Evolutionary conservation across 2,329 filamentous ascomycete species (phyloP), one percentile per base, ranked within the genome.

Genomic region (Neonectria punicea): DNA sequence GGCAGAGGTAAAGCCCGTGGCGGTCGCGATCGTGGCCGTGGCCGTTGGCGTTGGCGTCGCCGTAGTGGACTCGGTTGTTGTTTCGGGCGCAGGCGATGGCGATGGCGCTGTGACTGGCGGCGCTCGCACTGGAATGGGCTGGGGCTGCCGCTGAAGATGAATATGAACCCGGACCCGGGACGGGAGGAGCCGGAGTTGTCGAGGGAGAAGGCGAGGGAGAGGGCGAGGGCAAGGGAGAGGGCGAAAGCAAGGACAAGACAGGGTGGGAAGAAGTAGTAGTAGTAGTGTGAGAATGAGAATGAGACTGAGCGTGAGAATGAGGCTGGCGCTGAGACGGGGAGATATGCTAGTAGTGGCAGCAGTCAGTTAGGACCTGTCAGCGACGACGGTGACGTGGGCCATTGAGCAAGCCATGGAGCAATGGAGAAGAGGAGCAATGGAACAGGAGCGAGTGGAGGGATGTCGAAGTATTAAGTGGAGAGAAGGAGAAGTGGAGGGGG

Each of bases 331-430:
- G 63, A 58, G 61, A 57, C 53, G 66, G 59, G 66, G 61, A 32
- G 63, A 67, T 66, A 64, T 69, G 70, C 65, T 73, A 69, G 68
- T 67, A 69, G 65, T 61, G 58, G 55, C 55, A 53, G 57, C 49
- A 50, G 44, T 55, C 50, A 55, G 65, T 63, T 34, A 63, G 54
- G 58, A 61, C 68, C 68, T 73, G 71, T 73, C 71, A 73, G 69
- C 59, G 66, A 63, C 61, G 67, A 71, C 69, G 71, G 71, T 73
- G 71, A 72, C 71, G 70, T 73, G 71, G 70, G 71, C 71, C 69
- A 62, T 68, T 69, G 63, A 39, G 46, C 34, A 22, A 53, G 20
- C 54, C 53, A 63, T 63, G 55, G 44, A 60, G 55, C 20, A 34
- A 59, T 43, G 36, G 20, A 70, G 57, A 67, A 56, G 55, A 10